phyloP scores from a whole-genome alignment of 495 filamentous ascomycete species.

The Tricharina praecox region DNA sequence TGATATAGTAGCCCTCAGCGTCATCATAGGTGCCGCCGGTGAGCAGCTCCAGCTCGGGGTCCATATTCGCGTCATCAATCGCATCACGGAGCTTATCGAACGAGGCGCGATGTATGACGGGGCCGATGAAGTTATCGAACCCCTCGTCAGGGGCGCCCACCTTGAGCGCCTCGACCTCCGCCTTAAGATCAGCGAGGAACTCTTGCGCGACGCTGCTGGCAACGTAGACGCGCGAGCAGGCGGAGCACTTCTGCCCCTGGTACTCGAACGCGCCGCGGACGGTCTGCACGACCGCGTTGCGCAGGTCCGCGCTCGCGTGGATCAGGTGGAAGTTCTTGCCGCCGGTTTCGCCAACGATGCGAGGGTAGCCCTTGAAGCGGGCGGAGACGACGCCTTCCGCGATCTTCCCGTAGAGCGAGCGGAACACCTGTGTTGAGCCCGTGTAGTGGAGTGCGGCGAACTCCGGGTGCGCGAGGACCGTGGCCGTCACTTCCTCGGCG shows the following conservation, averaged over 20 bases:
- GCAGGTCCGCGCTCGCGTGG: conserved; percentile 53
- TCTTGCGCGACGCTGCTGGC: conserved; percentile 50
- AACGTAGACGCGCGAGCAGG: conserved; percentile 60
- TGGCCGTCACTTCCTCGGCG: conserved; percentile 52
- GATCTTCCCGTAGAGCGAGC: conserved; percentile 53
- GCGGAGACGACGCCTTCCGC: conserved; percentile 50
- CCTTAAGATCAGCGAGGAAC: conserved; percentile 44
- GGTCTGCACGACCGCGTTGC: conserved; percentile 63
- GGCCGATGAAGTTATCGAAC: conserved; percentile 55
- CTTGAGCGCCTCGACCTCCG: conserved; percentile 47
- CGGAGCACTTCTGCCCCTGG: conserved; percentile 79
- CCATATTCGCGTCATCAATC: conserved; percentile 52
- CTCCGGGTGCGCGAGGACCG: conserved; percentile 48
- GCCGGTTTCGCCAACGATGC: conserved; percentile 72
- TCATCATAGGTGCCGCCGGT: conserved; percentile 54
- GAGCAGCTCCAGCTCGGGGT: conserved; percentile 45
- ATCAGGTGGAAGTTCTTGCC: conserved; percentile 88
- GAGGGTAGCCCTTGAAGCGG: conserved; percentile 56
- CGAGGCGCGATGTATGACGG: conserved; percentile 55
- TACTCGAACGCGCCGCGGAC: conserved; percentile 80
- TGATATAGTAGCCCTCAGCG: conserved; percentile 49
- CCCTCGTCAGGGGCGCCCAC: conserved; percentile 49
- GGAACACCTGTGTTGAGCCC: conserved; percentile 67
- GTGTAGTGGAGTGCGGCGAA: conserved; percentile 69
- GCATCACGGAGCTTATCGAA: conserved; percentile 53